Evolutionary conservation across 179 eudicot genomes (phyloP).

Genomic region (Corrigiola litoralis): DNA sequence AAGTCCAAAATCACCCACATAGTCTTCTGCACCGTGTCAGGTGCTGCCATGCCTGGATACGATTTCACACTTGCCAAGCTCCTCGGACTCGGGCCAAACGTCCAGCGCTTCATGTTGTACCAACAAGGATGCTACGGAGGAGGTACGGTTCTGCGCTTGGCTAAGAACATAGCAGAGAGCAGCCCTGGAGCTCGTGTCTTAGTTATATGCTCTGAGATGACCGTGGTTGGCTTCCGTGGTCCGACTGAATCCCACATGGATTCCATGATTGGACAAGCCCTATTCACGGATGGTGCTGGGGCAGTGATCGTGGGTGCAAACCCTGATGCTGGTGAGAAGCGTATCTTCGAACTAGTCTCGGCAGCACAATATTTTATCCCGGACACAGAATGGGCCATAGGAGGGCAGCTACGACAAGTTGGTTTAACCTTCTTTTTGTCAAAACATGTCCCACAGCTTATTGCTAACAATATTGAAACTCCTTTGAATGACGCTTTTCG

Average conservation of each 20-base stretch:
- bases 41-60: neutral
- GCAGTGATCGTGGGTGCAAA: neutral
- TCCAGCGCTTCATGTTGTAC: neutral
- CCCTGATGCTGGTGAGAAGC: neutral
- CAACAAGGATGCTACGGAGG: neutral
- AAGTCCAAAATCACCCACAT: conserved; percentile 11
- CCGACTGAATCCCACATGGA: neutral
- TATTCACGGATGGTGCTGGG: neutral
- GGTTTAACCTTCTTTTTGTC: neutral
- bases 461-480: neutral
- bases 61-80: neutral
- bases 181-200: neutral
- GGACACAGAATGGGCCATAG: neutral
- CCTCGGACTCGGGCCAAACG: neutral
- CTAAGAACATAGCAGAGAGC: neutral
- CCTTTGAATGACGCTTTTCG: neutral
- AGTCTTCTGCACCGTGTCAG: neutral
- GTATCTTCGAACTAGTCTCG: neutral
- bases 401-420: neutral
- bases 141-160: neutral
- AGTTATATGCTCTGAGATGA: neutral
- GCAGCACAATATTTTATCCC: neutral
- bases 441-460: neutral
- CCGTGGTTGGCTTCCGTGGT: neutral
- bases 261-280: neutral